A percentile compares a stretch with the other conserved stretches of the same genome.
phyloP scores from a whole-genome alignment of 306 rosid genomes.

The Castanospermum australe region DNA sequence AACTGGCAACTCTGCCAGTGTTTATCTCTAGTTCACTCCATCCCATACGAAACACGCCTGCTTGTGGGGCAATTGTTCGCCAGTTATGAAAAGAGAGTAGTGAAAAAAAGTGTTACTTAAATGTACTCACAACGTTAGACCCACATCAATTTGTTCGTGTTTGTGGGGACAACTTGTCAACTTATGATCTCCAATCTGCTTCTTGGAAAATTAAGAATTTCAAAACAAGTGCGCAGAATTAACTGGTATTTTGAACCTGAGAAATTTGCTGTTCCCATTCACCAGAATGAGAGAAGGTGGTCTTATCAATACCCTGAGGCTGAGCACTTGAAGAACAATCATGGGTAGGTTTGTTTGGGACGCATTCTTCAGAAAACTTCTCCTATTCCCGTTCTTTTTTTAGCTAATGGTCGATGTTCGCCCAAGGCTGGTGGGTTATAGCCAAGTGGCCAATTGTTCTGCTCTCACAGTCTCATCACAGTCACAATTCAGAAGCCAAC shows the following conservation, averaged over 20 bases:
- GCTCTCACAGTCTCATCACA: too few relatives aligned
- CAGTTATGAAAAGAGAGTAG: neutral
- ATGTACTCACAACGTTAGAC: neutral
- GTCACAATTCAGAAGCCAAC: neutral
- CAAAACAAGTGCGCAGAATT: neutral
- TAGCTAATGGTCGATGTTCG: neutral
- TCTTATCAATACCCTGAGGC: too few relatives aligned
- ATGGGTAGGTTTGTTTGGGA: neutral
- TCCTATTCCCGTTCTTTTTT: neutral
- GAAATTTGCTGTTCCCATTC: neutral
- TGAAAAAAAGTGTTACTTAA: too few relatives aligned
- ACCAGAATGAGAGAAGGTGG: neutral
- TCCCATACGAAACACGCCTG: neutral
- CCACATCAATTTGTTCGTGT: neutral
- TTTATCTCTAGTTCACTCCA: conserved; percentile 4
- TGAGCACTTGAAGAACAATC: too few relatives aligned
- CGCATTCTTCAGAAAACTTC: conserved; percentile 1
- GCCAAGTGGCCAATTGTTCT: neutral
- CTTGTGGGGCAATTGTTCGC: neutral
- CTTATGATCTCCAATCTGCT: neutral
- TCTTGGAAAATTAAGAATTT: neutral
- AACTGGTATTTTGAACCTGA: neutral
- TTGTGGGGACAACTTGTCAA: neutral
- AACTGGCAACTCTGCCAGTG: neutral
- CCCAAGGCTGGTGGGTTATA: neutral